Evolutionary conservation across 2,329 filamentous ascomycete genomes (phyloP).

Genomic region (Ophiostoma angusticollis): DNA sequence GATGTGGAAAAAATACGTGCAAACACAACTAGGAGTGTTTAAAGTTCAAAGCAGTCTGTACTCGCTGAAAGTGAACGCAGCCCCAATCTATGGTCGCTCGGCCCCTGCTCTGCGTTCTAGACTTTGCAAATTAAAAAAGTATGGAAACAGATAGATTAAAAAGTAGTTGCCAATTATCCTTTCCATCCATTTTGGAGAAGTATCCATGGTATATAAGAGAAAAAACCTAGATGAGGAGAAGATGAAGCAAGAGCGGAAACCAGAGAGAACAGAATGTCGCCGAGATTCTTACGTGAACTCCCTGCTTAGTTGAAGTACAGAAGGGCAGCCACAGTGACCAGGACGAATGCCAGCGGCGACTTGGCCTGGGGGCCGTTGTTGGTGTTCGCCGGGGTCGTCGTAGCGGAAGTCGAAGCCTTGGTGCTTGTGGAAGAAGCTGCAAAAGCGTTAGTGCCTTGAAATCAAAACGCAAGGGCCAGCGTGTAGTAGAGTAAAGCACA

Average conservation of each 20-base stretch:
- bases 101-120: too few relatives aligned
- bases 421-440: constrained; percentile 12
- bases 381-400: constrained; percentile 18
- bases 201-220: not conserved
- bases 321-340: constrained; percentile 27
- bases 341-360: constrained; percentile 28
- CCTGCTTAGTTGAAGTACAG: constrained; percentile 29
- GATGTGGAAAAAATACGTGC: too few relatives aligned
- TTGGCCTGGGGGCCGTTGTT: constrained; percentile 26
- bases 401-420: constrained; percentile 14
- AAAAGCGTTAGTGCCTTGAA: too few relatives aligned
- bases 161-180: not conserved
- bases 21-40: too few relatives aligned
- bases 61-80: too few relatives aligned
- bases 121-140: constrained; percentile 2
- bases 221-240: not conserved
- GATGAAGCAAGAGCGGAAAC: not conserved
- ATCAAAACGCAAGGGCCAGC: too few relatives aligned
- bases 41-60: too few relatives aligned
- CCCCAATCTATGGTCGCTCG: too few relatives aligned
- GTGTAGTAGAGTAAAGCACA: not conserved
- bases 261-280: not conserved
- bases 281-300: too few relatives aligned
- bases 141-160: not conserved
- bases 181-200: not conserved